Evolutionary conservation across 2,329 filamentous ascomycete genomes (phyloP).

Genomic region (Pseudopyricularia cyperi): DNA sequence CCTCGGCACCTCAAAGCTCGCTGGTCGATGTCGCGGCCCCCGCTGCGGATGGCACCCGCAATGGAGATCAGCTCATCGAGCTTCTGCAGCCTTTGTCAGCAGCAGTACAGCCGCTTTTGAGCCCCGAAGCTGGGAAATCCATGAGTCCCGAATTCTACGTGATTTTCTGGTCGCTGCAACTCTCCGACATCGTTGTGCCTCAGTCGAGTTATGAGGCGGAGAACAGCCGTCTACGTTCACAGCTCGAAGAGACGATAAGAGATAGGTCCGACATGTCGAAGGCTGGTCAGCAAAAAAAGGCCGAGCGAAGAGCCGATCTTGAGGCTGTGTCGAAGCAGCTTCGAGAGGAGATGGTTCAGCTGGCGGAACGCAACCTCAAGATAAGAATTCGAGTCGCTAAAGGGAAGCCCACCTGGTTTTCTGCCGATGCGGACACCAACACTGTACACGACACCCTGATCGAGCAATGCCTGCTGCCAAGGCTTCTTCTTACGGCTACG

Average conservation of each 20-base stretch:
- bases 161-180: constrained; percentile 82
- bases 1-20: neutral
- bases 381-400: constrained; percentile 57
- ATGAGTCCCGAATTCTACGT: constrained; percentile 74
- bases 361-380: constrained; percentile 53
- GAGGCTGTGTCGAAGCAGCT: constrained; percentile 57
- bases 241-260: constrained; percentile 52
- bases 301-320: constrained; percentile 56
- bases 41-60: constrained; percentile 17
- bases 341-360: constrained; percentile 59
- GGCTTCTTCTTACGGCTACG: constrained; percentile 67
- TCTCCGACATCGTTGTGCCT: constrained; percentile 69
- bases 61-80: constrained; percentile 45
- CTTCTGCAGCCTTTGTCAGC: constrained; percentile 64
- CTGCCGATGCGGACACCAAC: constrained; percentile 48
- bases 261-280: constrained; percentile 63
- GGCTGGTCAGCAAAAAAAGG: constrained; percentile 51
- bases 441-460: constrained; percentile 64
- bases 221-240: constrained; percentile 52
- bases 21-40: constrained; percentile 9
- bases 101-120: constrained; percentile 47
- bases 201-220: constrained; percentile 68
- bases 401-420: constrained; percentile 71
- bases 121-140: constrained; percentile 51
- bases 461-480: constrained; percentile 85